Evolutionary conservation across 2,329 filamentous ascomycete genomes (phyloP), one percentile per base, ranked within the genome.

Genomic region (Nannizzia gypsea): DNA sequence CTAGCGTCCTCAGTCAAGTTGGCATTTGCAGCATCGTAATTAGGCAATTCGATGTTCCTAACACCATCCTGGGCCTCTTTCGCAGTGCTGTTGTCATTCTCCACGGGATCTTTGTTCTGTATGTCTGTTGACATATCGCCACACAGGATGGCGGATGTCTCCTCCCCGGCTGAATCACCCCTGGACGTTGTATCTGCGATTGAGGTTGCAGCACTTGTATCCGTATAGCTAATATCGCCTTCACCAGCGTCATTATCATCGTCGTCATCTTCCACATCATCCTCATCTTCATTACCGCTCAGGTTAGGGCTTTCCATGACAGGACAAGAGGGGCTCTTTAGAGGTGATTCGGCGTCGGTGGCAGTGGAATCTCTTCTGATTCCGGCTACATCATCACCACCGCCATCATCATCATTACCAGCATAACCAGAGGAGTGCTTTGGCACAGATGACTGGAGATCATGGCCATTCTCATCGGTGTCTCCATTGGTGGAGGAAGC

Each of bases 401-500:
- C 28, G 9, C 9, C 57, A 34, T 62, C 62, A n/a, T 57, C 56
- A 50, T 28, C 34, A 24, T 42, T 42, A 22, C 55, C 54, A 26
- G 44, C 17, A 36, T 36, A 8, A 13, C 31, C 31, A 13, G 31
- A 36, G 31, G 31, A 36, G 24, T 58, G 38, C 57, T 50, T 50
- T 58, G 50, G 42, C 52, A 40, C 40, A 52, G 6, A 44, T 13
- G 38, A 20, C 9, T 34, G 59, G 56, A 6, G 54, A 52, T 58
- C 24, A 1, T 57, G 59, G 11, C 44, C 54, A 22, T 52, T 31
- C 26, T 60, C 57, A 6, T 52, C 15, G 13, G 55, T 56, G 6
- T 44, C 42, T 17, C 44, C 17, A 20, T 57, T 48, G 8, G 26
- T 54, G 42, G 65, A 67, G 8, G 72, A 74, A 15, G 76, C 71